Evolutionary conservation across 305 asterid genomes (phyloP).

Genomic region (Plantago coronopus): DNA sequence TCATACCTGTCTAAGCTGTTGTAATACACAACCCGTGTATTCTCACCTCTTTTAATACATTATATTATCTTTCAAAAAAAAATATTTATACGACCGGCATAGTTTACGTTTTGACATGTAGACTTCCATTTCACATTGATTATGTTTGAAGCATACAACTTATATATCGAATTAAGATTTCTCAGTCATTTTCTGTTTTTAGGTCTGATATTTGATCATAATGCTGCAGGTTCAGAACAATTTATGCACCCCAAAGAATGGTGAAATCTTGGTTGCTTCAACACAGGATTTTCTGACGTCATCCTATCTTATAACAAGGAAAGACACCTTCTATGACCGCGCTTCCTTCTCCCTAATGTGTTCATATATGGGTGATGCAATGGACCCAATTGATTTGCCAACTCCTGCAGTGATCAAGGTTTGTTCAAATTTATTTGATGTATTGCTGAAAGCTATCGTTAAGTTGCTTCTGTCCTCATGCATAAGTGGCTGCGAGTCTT

Average conservation of each 20-base stretch:
- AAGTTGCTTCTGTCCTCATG: neutral
- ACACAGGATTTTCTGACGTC: constrained; percentile 97
- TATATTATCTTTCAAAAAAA: too few species aligned
- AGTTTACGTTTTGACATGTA: neutral
- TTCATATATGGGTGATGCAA: constrained; percentile 83
- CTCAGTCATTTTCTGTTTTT: constrained; percentile 12
- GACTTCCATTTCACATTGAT: neutral
- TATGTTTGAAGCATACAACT: constrained; percentile 1
- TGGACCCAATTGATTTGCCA: constrained; percentile 88
- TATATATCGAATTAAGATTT: constrained; percentile 12
- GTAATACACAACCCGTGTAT: too few species aligned
- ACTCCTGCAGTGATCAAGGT: constrained; percentile 87
- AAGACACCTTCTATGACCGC: constrained; percentile 93
- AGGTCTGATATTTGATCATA: constrained; percentile 19
- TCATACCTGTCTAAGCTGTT: too few species aligned
- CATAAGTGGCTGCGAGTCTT: neutral
- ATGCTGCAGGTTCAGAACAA: constrained; percentile 94
- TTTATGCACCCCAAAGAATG: constrained; percentile 97
- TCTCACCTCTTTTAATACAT: too few species aligned
- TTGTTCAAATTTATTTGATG: constrained; percentile 19
- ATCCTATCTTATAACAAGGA: constrained; percentile 90
- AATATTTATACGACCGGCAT: too few species aligned
- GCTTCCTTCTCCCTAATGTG: constrained; percentile 87
- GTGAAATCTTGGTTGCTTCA: constrained; percentile 98
- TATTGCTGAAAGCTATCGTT: constrained; percentile 11